Base-by-base conservation (phyloP, 495 filamentous ascomycete genomes). In the Penicillium turbatum region DNA sequence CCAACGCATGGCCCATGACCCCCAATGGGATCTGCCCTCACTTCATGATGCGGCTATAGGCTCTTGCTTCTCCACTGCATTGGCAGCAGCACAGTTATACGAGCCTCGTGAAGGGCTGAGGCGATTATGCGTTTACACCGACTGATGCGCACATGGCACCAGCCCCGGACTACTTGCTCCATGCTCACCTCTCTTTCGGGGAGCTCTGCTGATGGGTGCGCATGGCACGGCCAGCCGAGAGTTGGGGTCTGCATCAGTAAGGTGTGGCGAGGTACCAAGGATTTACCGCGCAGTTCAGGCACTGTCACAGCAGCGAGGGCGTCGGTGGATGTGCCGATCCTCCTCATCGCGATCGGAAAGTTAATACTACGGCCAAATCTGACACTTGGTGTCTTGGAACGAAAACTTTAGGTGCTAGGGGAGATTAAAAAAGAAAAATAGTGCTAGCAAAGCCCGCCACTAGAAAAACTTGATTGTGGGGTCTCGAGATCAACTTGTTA, bases 261-360 rank as follows among this genome's bases (percentile, higher is more conserved):
- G 60, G 60, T 57, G 54, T 32, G 37, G 15, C 29, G 30, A 34
- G 43, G 13, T 38, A 24, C 21, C 42, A 16, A 11, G 16, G 24
- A 61, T 63, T 54, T 53, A 55, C 60, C 60, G 49, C 60, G 52
- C 63, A 56, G 47, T 46, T 55, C 48, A 57, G 56, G 56, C 42
- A 56, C 47, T 29, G 17, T 52, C 39, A 31, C 26, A 31, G 42
- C n/a, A 29, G 44, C 10, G 55, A 53, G 30, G 29, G 19, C 17
- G 27, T 37, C 26, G n/a, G 40, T 50, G 44, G 37, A 3, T 5
- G 16, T 31, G 34, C 1, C 26, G 47, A 49, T 21, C 35, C 15
- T 6, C 6, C 24, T 35, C 26, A 51, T 46, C 49, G 27, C 10
- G 34, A 56, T 54, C 50, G 31, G 32, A 51, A 31, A n/a, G 51